These are phyloP conservation scores for Microsporum canis DNA, from an alignment of 2,329 filamentous ascomycete species.

Conservation along the genomic window DNA sequence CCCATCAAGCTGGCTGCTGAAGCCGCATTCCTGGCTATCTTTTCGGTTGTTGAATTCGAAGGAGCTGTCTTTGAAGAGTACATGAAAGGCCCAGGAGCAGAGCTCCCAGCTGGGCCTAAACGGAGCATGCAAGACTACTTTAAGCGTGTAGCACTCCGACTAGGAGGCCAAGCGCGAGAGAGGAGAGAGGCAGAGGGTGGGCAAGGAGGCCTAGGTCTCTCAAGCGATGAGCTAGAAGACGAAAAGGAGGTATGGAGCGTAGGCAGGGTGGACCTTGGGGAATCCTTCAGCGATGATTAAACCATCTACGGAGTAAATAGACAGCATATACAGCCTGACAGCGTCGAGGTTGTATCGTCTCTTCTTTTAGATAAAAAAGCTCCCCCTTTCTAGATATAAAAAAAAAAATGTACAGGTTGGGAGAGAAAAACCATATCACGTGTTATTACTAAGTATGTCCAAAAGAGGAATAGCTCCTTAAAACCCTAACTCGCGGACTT, in stretches of 20 bases:
- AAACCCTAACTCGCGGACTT: constrained; percentile 15
- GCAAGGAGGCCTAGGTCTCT: constrained; percentile 69
- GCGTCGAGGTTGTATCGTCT: not conserved
- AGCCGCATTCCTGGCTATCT: constrained; percentile 83
- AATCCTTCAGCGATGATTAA: constrained; percentile 25
- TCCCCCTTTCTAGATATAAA: not conserved
- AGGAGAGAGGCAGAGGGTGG: constrained; percentile 85
- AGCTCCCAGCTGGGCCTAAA: constrained; percentile 61
- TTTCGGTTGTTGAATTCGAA: constrained; percentile 82
- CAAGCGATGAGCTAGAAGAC: constrained; percentile 85
- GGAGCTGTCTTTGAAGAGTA: constrained; percentile 82
- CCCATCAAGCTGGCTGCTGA: constrained; percentile 93
- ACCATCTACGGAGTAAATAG: not conserved
- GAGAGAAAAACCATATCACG: not conserved
- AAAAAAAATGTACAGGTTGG: not conserved
- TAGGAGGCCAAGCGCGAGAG: constrained; percentile 80
- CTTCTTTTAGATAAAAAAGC: not conserved
- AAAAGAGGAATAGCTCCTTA: not conserved
- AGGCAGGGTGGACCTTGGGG: constrained; percentile 72
- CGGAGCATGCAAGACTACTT: constrained; percentile 95
- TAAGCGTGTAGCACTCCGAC: constrained; percentile 73
- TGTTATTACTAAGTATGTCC: not conserved
- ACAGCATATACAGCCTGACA: not conserved
- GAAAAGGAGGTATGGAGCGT: constrained; percentile 94
- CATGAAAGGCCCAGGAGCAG: constrained; percentile 56